Base-by-base conservation (phyloP, 202 grass and related monocot species). In the Setaria viridis region DNA sequence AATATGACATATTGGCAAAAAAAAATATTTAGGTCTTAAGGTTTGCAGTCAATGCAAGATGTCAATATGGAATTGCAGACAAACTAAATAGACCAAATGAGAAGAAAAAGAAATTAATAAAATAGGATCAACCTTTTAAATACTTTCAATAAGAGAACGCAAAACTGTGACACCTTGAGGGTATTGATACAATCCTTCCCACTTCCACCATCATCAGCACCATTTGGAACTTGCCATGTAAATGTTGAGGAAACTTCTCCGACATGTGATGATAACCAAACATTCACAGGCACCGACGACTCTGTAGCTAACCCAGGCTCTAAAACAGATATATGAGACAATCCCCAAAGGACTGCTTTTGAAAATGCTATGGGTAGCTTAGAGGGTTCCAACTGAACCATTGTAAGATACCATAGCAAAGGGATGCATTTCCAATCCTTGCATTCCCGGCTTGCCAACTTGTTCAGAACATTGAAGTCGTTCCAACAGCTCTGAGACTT, bases 391-490 rank as follows among this genome's bases (percentile, higher is more conserved):
- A 92, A 57, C 88, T 95, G 92, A 80, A 92, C 79, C 88, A 99
- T 88, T 67, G 85, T 82, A 84, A 88, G 85, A 84, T 90, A 94
- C 96, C 96, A 99, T 84, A 99, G 85, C 53, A 94, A 89, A 55
- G 96, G 96, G 66, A 94, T 82, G 43, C 93, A 95, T 86, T 79
- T 90, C 96, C 93, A 99, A 79, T 99, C 86, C 70, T 88, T 95
- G 84, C 96, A 95, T 80, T 91, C 96, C 55, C 30, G 70, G 69
- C 80, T 89, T 12, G 91, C 92, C 82, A 95, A 88, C 79, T 99
- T 99, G 88, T 79, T 89, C 82, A 95, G 91, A 48, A 84, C 79
- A 62, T 46, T 88, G 86, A 95, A 99, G 78, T 94, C 91, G 25
- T 87, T 92, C 96, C 96, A 99, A 91, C 91, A 94, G 72, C 88